phyloP scores from a whole-genome alignment of 345 rosid genomes.

The Eucalyptus lansdowneana region DNA sequence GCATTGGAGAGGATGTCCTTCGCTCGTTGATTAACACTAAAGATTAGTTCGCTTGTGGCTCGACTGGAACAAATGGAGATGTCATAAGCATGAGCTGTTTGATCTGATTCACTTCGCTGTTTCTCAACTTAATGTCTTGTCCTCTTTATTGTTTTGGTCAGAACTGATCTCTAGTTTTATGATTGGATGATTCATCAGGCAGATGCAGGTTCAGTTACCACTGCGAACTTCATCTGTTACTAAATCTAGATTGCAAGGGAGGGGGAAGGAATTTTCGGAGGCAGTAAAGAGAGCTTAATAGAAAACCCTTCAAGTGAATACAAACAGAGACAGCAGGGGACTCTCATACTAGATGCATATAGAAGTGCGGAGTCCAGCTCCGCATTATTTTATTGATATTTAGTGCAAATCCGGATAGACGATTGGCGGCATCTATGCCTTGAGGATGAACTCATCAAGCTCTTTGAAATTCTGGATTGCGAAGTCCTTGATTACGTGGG shows the following conservation, averaged over 20 bases:
- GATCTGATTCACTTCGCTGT: background rate
- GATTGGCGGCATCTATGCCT: slow-evolving; percentile 2
- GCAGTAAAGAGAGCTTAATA: background rate
- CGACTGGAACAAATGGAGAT: background rate
- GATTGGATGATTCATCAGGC: background rate
- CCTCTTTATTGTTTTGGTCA: background rate
- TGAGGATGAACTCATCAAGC: slow-evolving; percentile 47
- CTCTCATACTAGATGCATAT: background rate
- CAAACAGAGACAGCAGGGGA: background rate
- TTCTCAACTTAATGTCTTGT: background rate
- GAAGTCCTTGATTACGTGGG: slow-evolving; percentile 64
- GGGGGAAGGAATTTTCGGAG: background rate
- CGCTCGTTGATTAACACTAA: background rate
- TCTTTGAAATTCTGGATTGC: slow-evolving; percentile 62
- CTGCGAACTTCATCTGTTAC: background rate
- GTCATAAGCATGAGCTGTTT: background rate
- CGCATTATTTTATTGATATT: background rate
- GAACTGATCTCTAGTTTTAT: background rate
- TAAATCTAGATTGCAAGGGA: background rate
- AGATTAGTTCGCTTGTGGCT: background rate
- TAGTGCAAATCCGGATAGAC: background rate
- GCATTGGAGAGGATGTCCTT: background rate
- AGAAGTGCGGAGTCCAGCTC: background rate
- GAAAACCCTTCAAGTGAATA: background rate
- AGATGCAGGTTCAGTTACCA: background rate